Evolutionary conservation across 2,329 filamentous ascomycete genomes (phyloP), one percentile per base, ranked within the genome.

Genomic region (Cytospora chrysosperma): DNA sequence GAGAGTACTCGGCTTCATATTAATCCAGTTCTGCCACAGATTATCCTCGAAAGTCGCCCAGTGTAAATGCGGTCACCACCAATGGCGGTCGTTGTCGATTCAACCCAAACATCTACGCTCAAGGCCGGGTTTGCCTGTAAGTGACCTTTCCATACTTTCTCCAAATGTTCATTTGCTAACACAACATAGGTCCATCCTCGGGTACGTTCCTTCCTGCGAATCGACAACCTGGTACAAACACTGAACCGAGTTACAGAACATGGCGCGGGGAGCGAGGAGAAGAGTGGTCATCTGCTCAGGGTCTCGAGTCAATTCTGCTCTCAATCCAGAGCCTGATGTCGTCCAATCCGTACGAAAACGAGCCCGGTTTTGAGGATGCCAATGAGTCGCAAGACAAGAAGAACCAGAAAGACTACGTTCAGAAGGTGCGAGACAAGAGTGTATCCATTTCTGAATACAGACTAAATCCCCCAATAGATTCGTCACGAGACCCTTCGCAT

Each of bases 251-350:
- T 19, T 30, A n/a, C 69, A 96, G 93, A 63, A 99, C 95, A 73
- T 99, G 95, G 95, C 85, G 90, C 56, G 93, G 93, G 30, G 90
- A 97, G 72, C 84, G 87, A 19, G 92, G 93, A 61, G 95, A 98
- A 75, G 88, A 97, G 74, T 99, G 95, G 95, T 97, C 93, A 19
- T 93, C 93, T 19, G 95, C 94, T 0, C 95, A 98, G 75, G 94
- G 95, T 8, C 81, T 99, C 1, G 95, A 98, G 75, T 98, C 94
- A 0, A 92, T 98, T 56, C 77, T 99, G 55, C 86, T 98, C 59
- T 98, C 94, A 6, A 97, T 99, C 63, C 95, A 99, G 76, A 97
- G 93, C 74, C 81, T 99, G 52, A 93, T 99, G 89, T 97, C 93
- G 1, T 79, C 86, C 30, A 97, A 97, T 70, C 95, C 94, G 0